Percentiles rank a stretch among this genome's conserved stretches.
Evolutionary conservation across 2,329 filamentous ascomycete genomes (phyloP).

Genomic region (Colletotrichum navitas): DNA sequence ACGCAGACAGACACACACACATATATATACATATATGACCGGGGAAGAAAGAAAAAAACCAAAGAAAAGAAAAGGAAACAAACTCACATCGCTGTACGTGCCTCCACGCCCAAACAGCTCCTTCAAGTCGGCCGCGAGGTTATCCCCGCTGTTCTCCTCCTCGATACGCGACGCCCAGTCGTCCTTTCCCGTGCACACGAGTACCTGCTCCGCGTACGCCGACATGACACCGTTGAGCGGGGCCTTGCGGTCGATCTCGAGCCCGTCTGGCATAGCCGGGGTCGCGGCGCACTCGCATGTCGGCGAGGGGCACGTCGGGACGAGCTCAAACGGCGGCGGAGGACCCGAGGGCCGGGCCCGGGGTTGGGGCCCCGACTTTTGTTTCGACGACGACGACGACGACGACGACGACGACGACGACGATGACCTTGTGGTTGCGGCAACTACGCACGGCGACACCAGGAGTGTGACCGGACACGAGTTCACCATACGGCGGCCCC

Average conservation of each 20-base stretch:
- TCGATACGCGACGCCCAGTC: slow-evolving; percentile 91
- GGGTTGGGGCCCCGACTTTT: slow-evolving; percentile 6
- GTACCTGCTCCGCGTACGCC: slow-evolving; percentile 82
- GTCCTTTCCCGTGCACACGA: slow-evolving; percentile 83
- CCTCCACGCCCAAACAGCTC: slow-evolving; percentile 75
- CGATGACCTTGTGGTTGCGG: neutral
- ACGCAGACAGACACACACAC: neutral
- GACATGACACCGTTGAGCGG: slow-evolving; percentile 82
- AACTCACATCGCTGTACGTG: slow-evolving; percentile 73
- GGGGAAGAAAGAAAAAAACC: neutral
- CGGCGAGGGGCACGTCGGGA: slow-evolving; percentile 76
- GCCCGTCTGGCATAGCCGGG: slow-evolving; percentile 71
- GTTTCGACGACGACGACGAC: neutral
- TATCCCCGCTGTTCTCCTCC: slow-evolving; percentile 77
- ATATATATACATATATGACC: neutral
- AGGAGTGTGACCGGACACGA: neutral
- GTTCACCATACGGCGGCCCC: neutral
- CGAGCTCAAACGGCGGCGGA: slow-evolving; percentile 55
- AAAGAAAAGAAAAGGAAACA: neutral
- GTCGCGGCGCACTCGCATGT: slow-evolving; percentile 81
- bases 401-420: slow-evolving; percentile 4
- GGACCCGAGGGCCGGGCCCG: slow-evolving; percentile 14
- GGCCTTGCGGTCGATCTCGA: slow-evolving; percentile 80
- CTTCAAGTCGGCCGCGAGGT: slow-evolving; percentile 79
- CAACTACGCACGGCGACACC: neutral